Conservation (phyloP, 192 early-diverging fungal genomes). For the Blastocladiella britannica region DNA sequence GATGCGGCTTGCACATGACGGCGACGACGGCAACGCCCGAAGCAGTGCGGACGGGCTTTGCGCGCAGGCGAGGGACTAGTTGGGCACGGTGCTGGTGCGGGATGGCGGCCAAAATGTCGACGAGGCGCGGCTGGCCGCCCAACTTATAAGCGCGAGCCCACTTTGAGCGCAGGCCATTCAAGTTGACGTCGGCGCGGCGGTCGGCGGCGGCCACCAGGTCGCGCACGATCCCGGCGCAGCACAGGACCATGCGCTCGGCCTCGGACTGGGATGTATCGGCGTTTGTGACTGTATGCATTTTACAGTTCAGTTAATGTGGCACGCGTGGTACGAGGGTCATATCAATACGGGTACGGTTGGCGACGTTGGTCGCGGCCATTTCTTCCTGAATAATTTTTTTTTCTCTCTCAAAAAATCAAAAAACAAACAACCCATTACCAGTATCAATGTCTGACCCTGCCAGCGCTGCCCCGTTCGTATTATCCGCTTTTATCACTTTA, state of each 20-base stretch:
- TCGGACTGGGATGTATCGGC: neutral
- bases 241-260: conserved; percentile 63
- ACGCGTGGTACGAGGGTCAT: no score
- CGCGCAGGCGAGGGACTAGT: conserved; percentile 72
- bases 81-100: conserved; percentile 71
- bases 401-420: no score
- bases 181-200: conserved; percentile 52
- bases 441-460: no score
- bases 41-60: conserved; percentile 92
- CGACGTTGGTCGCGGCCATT: no score
- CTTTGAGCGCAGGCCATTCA: conserved; percentile 63
- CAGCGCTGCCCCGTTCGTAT: no score
- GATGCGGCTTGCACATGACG: conserved; percentile 91
- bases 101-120: conserved; percentile 96
- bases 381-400: no score
- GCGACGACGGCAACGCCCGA: conserved; percentile 81
- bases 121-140: conserved; percentile 71
- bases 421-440: no score
- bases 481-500: no score
- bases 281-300: no score
- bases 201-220: conserved; percentile 57
- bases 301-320: no score
- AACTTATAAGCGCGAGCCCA: conserved; percentile 54
- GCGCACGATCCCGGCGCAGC: conserved; percentile 72
- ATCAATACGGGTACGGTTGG: no score